phyloP scores from a whole-genome alignment of 441 rosid genomes.

The Adansonia madagascariensis region DNA sequence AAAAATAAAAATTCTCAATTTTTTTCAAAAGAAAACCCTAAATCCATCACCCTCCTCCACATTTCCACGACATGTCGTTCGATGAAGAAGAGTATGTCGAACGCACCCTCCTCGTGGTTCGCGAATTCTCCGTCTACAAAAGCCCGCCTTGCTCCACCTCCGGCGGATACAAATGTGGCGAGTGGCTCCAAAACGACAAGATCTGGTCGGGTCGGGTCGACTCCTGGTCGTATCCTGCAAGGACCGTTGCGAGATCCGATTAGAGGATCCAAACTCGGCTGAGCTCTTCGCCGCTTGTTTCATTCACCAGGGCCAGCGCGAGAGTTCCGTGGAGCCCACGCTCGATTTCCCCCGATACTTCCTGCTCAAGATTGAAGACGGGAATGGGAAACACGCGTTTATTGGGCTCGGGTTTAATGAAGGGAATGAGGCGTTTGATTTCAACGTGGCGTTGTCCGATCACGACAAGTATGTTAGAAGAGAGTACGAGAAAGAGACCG shows the following conservation, averaged over 20 bases:
- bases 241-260: constrained; percentile 95
- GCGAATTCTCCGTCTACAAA: constrained; percentile 87
- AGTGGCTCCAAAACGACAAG: constrained; percentile 98
- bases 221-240: constrained; percentile 93
- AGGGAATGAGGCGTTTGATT: constrained; percentile 98
- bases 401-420: constrained; percentile 82
- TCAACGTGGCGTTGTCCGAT: constrained; percentile 96
- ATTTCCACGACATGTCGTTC: constrained; percentile 52
- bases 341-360: constrained; percentile 94
- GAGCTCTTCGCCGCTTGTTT: constrained; percentile 96
- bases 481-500: constrained; percentile 72
- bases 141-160: constrained; percentile 94
- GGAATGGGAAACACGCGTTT: constrained; percentile 41
- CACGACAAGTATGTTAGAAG: constrained; percentile 88
- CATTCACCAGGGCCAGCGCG: constrained; percentile 81
- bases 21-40: background rate
- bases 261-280: constrained; percentile 87
- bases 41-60: background rate
- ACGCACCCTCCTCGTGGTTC: constrained; percentile 93
- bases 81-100: constrained; percentile 87
- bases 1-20: background rate
- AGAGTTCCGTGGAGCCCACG: constrained; percentile 84
- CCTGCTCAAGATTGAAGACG: constrained; percentile 93
- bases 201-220: constrained; percentile 99
- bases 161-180: constrained; percentile 99